Evolutionary conservation across 345 rosid genomes (phyloP).

Genomic region (Salix brachista): DNA sequence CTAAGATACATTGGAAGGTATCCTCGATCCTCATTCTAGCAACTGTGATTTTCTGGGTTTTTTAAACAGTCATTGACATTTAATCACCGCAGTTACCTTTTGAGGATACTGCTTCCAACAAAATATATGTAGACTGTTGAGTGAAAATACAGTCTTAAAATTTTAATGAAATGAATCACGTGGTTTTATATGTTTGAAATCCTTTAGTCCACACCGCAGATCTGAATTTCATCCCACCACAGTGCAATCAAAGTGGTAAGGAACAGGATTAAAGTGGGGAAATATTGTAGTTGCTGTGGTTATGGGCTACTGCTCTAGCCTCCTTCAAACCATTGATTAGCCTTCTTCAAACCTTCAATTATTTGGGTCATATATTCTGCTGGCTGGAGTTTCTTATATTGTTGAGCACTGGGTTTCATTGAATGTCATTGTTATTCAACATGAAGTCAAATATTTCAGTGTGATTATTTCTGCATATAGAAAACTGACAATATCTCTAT

Average conservation of each 20-base stretch:
- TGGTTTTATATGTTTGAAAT: neutral
- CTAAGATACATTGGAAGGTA: constrained; percentile 96
- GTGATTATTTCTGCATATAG: neutral
- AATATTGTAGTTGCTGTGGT: neutral
- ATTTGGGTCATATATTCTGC: neutral
- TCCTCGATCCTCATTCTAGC: neutral
- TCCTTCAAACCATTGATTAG: neutral
- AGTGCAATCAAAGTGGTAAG: neutral
- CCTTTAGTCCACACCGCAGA: neutral
- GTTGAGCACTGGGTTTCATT: neutral
- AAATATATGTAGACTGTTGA: neutral
- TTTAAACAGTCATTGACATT: neutral
- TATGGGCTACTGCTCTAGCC: neutral
- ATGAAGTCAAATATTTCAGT: neutral
- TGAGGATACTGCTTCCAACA: neutral
- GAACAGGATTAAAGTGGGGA: neutral
- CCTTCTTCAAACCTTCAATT: neutral
- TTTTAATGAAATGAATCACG: neutral
- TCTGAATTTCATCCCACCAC: neutral
- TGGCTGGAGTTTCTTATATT: neutral
- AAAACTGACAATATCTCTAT: neutral
- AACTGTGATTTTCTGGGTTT: neutral
- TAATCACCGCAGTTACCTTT: neutral
- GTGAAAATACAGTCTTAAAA: too few relatives aligned
- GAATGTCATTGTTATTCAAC: neutral